These are phyloP conservation scores for Anisodus acutangulus DNA, from an alignment of 257 asterid genomes.

Conservation along the genomic window DNA sequence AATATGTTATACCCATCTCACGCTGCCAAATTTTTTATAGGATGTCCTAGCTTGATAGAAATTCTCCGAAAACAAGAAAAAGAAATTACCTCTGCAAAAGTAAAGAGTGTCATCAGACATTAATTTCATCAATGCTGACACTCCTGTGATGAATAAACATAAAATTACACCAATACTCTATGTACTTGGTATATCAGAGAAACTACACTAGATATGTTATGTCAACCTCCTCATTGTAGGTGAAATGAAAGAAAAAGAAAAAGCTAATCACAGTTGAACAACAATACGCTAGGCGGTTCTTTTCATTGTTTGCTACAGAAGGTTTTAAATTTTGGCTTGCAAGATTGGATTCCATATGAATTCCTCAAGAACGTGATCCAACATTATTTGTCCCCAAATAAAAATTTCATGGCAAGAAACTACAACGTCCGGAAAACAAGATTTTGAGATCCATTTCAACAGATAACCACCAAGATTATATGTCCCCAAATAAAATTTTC, in stretches of 20 bases:
- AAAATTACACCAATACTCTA: background rate
- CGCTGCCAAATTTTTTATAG: slow-evolving; percentile 32
- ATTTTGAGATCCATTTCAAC: background rate
- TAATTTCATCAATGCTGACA: background rate
- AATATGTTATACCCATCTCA: slow-evolving; percentile 68
- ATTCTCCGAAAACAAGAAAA: background rate
- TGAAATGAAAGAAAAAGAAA: background rate
- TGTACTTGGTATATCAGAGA: background rate
- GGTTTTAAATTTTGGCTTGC: background rate
- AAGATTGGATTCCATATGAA: slow-evolving; percentile 33
- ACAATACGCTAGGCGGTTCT: no score
- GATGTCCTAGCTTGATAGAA: slow-evolving; percentile 22
- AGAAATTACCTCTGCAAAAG: slow-evolving; percentile 26
- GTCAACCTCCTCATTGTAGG: background rate
- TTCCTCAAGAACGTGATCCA: background rate
- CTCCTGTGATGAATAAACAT: background rate
- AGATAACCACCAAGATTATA: background rate
- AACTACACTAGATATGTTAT: background rate
- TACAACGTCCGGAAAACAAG: background rate
- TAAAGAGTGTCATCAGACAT: slow-evolving; percentile 2
- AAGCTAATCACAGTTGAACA: background rate
- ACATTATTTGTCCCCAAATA: background rate
- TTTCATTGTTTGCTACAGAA: background rate
- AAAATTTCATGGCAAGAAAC: background rate
- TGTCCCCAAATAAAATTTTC: background rate